These are phyloP conservation scores for Globisporangium spinosum DNA, from an alignment of 352 stramenopile species.

Conservation along the genomic window DNA sequence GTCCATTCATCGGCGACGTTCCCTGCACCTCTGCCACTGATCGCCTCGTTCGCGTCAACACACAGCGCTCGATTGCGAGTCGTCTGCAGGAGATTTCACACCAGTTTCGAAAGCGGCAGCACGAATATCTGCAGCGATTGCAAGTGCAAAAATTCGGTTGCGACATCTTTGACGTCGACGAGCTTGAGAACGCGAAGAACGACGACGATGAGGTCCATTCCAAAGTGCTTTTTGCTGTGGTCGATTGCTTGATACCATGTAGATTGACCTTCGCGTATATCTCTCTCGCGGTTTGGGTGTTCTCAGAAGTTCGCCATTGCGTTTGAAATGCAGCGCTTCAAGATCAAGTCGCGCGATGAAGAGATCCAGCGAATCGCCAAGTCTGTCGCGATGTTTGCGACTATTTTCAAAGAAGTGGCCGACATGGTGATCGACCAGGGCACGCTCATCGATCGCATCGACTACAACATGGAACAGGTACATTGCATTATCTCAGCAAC, in stretches of 20 bases:
- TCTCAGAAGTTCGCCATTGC: slow-evolving; percentile 30
- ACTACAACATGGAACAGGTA: slow-evolving; percentile 88
- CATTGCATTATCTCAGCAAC: neutral
- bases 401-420: slow-evolving; percentile 77
- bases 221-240: neutral
- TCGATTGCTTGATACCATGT: neutral
- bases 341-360: slow-evolving; percentile 55
- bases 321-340: slow-evolving; percentile 34
- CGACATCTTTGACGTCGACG: slow-evolving; percentile 54
- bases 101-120: slow-evolving; percentile 60
- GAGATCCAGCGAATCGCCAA: slow-evolving; percentile 80
- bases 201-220: neutral
- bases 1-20: slow-evolving; percentile 46
- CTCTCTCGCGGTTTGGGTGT: neutral
- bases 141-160: slow-evolving; percentile 73
- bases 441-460: slow-evolving; percentile 78
- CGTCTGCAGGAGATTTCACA: slow-evolving; percentile 61
- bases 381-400: slow-evolving; percentile 59
- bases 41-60: slow-evolving; percentile 58
- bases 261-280: neutral
- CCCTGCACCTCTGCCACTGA: slow-evolving; percentile 45
- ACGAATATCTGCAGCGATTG: slow-evolving; percentile 67
- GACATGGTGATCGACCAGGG: slow-evolving; percentile 84
- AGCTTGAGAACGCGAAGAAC: slow-evolving; percentile 13
- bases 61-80: slow-evolving; percentile 57